Conservation (phyloP, 139 green algal species). For the Spirogloea muscicola region DNA sequence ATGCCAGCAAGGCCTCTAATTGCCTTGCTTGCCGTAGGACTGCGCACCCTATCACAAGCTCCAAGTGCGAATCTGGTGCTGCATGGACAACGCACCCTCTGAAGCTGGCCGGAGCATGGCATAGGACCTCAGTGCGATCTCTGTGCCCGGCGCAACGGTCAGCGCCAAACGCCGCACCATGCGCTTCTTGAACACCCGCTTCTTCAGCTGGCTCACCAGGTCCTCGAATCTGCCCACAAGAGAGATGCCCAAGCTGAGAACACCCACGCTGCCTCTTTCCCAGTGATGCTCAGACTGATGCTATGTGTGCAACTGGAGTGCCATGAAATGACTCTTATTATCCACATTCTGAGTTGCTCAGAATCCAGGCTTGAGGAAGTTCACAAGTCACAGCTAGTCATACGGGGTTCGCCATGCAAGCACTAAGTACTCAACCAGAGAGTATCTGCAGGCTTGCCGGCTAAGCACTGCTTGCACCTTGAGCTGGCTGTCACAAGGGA, state of each 20-base stretch:
- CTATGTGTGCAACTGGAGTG: too few species aligned
- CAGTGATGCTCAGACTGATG: neutral
- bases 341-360: neutral
- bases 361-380: too few species aligned
- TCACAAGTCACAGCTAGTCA: too few species aligned
- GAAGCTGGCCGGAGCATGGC: conserved; percentile 15
- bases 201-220: conserved; percentile 15
- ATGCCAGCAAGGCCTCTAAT: too few species aligned
- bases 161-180: conserved; percentile 11
- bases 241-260: neutral
- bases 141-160: neutral
- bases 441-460: too few species aligned
- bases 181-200: conserved; percentile 26
- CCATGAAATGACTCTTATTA: neutral
- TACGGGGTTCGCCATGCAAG: too few species aligned
- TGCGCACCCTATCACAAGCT: neutral
- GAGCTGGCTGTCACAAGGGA: neutral
- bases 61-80: neutral
- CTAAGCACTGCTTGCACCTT: neutral
- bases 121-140: conserved; percentile 25
- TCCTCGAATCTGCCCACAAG: conserved; percentile 13
- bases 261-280: neutral
- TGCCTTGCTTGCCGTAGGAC: too few species aligned
- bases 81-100: neutral
- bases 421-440: too few species aligned